Evolutionary conservation across 2,329 filamentous ascomycete genomes (phyloP), one percentile per base, ranked within the genome.

Genomic region (Pseudocercospora eumusae): DNA sequence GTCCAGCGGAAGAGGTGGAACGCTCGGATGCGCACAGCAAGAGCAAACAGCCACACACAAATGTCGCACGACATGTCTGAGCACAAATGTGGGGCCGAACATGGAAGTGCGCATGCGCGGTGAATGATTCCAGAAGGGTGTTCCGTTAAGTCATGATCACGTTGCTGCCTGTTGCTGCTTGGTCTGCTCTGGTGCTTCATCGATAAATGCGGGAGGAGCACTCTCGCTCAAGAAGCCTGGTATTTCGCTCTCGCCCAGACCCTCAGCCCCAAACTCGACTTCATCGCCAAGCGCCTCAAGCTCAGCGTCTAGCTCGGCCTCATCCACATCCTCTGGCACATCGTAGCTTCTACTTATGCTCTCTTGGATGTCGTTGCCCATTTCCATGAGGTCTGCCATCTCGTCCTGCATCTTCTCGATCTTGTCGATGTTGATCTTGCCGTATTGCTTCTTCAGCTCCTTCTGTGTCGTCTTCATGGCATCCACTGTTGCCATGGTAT

Each of bases 361-460:
- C 80, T 98, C 95, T 79, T 99, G 92, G 63, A 99, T 99, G 77
- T 99, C 95, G 77, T 98, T 98, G 3, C 95, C 93, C 64, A 97
- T 88, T 74, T 99, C 95, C 86, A 99, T 91, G 71, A 99, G 77
- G 78, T 99, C 95, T 5, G 93, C 93, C 95, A 99, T 98, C 80
- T 99, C 93, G 75, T 99, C 95, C 84, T 99, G 93, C 83, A 99
- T 85, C 69, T 89, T 84, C 83, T 99, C 95, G 71, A 99, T 98
- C 83, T 96, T 92, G 78, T 98, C 95, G 59, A 99, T 89, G 73
- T 99, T 90, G 68, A 99, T 90, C 82, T 97, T 97, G 70, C 93
- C 93, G 75, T 98, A 98, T 82, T 98, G 93, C 77, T 91, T 90
- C 74, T 88, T 88, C 66, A 99, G 84, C 72, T 92, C 89, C 80